A percentile compares a stretch with the other conserved stretches of the same genome.
Evolutionary conservation across 148 eudicot genomes (phyloP).

Genomic region (Camellia japonica): DNA sequence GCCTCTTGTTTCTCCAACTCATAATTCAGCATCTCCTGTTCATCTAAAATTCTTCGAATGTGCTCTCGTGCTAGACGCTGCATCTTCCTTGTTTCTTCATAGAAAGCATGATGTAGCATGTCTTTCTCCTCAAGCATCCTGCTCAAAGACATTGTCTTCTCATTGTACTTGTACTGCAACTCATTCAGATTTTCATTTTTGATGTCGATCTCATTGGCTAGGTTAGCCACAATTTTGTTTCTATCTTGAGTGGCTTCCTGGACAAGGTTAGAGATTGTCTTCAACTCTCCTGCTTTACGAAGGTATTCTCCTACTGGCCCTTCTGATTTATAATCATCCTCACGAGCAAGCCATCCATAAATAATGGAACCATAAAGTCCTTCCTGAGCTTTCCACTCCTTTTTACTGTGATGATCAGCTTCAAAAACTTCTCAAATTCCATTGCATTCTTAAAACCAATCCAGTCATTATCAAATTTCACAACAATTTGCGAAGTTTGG

Average conservation of each 20-base stretch:
- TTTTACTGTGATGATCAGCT: conserved; percentile 53
- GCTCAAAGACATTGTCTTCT: conserved; percentile 48
- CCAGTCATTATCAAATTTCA: conserved; percentile 64
- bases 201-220: conserved; percentile 54
- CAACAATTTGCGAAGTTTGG: conserved; percentile 41
- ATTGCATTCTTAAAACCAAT: conserved; percentile 57
- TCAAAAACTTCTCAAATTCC: conserved; percentile 78
- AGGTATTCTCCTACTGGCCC: conserved; percentile 62
- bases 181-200: conserved; percentile 48
- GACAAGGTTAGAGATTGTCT: conserved; percentile 48
- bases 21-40: conserved; percentile 62
- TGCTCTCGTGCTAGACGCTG: conserved; percentile 61
- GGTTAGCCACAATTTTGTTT: conserved; percentile 34
- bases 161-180: conserved; percentile 49
- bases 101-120: conserved; percentile 49
- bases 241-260: conserved; percentile 40
- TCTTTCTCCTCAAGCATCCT: conserved; percentile 61
- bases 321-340: conserved; percentile 52
- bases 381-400: conserved; percentile 46
- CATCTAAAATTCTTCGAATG: conserved; percentile 51
- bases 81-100: conserved; percentile 70
- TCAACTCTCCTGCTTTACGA: conserved; percentile 49
- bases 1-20: conserved; percentile 76
- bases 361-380: conserved; percentile 33
- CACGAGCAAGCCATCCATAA: conserved; percentile 83